A percentile compares a stretch with the other conserved stretches of the same genome.
These are phyloP conservation scores for Alternaria infectoria DNA, from an alignment of 2,329 filamentous ascomycete species.

Conservation along the genomic window DNA sequence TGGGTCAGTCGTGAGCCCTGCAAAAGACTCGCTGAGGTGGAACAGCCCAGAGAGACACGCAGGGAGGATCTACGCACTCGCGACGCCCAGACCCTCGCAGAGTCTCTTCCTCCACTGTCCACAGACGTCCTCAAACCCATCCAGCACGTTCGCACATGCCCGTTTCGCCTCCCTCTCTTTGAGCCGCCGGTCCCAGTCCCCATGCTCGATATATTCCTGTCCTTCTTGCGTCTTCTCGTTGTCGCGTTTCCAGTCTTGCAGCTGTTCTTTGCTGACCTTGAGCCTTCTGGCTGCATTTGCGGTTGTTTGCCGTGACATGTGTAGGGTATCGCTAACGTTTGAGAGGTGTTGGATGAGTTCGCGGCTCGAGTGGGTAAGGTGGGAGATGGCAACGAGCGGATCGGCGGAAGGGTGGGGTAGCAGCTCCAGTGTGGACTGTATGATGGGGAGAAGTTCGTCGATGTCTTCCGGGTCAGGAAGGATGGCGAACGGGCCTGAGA, in stretches of 20 bases:
- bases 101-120: constrained; percentile 81
- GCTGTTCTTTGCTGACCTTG: constrained; percentile 81
- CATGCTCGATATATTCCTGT: constrained; percentile 77
- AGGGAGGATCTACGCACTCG: constrained; percentile 37
- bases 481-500: constrained; percentile 72
- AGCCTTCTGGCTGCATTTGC: constrained; percentile 80
- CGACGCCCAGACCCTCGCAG: constrained; percentile 54
- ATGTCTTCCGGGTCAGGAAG: constrained; percentile 69
- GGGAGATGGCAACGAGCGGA: constrained; percentile 69
- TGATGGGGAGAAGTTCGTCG: constrained; percentile 71
- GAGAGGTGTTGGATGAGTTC: constrained; percentile 81
- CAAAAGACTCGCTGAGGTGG: not conserved
- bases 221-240: constrained; percentile 83
- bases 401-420: constrained; percentile 71
- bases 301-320: constrained; percentile 91
- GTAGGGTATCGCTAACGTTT: constrained; percentile 86
- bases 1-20: not conserved
- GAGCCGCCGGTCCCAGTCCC: constrained; percentile 82
- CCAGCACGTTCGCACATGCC: constrained; percentile 86
- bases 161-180: constrained; percentile 79
- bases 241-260: constrained; percentile 83
- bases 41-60: not conserved
- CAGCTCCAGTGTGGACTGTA: constrained; percentile 68
- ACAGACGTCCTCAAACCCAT: constrained; percentile 90
- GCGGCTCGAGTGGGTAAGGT: constrained; percentile 69